Conservation (phyloP, 352 stramenopile species). For the Blastocystis sp. region DNA sequence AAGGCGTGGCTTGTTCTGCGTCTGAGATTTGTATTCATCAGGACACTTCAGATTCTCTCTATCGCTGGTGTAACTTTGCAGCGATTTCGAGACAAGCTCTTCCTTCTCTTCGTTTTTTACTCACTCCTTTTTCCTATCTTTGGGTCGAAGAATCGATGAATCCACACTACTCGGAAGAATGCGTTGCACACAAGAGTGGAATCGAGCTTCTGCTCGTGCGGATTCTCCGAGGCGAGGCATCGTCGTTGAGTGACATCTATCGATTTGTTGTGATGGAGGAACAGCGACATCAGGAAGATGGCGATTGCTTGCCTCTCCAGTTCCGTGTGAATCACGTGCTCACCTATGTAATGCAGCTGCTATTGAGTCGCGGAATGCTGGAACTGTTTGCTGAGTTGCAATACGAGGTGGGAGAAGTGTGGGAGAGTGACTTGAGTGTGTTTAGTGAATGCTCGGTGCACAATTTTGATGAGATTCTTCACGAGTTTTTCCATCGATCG, state of each 20-base stretch:
- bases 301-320: neutral
- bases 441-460: neutral
- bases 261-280: conserved; percentile 55
- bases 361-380: neutral
- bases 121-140: neutral
- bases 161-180: neutral
- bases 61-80: neutral
- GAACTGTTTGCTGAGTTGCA: neutral
- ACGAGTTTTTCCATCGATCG: neutral
- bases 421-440: neutral
- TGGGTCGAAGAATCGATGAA: neutral
- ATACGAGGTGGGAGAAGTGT: neutral
- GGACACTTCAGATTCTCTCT: neutral
- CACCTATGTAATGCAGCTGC: neutral
- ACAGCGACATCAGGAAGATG: neutral
- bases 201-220: neutral
- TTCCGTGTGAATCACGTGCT: neutral
- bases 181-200: conserved; percentile 20
- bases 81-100: neutral
- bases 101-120: neutral
- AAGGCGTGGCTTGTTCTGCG: neutral
- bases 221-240: neutral
- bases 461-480: neutral
- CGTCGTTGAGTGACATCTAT: neutral
- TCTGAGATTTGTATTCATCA: neutral